Percentiles rank a stretch among this genome's conserved stretches.
Conservation (phyloP, 768 basidiomycete species). For the Hysterangium stoloniferum region DNA sequence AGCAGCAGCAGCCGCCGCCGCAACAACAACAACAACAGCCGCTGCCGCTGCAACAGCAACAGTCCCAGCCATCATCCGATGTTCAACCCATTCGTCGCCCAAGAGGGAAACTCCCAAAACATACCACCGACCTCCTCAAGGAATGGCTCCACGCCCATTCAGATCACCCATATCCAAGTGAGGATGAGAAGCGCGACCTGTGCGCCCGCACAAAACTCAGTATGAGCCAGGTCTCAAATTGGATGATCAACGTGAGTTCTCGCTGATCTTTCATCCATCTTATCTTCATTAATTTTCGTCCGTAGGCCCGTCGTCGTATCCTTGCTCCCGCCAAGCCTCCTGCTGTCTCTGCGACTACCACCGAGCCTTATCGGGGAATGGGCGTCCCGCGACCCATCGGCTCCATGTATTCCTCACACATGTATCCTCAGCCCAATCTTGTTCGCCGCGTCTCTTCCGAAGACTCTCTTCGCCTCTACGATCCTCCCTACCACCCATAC, state of each 20-base stretch:
- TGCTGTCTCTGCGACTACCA: conserved; percentile 65
- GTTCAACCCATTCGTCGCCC: conserved; percentile 60
- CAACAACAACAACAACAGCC: conserved; percentile 43
- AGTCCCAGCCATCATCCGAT: background rate
- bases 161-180: conserved; percentile 83
- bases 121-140: conserved; percentile 84
- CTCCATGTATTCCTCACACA: conserved; percentile 25
- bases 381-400: background rate
- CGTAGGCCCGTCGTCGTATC: conserved; percentile 72
- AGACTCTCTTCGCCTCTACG: conserved; percentile 67
- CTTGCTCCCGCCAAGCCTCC: conserved; percentile 76
- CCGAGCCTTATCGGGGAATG: conserved; percentile 48
- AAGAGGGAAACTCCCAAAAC: conserved; percentile 82
- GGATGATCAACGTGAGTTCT: conserved; percentile 78
- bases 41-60: conserved; percentile 41
- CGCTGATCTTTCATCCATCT: conserved; percentile 14
- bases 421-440: conserved; percentile 27
- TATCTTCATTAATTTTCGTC: too few relatives aligned
- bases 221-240: conserved; percentile 87
- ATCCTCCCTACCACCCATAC: conserved; percentile 31
- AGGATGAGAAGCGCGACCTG: conserved; percentile 86
- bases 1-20: conserved; percentile 22
- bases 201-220: conserved; percentile 80
- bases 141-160: conserved; percentile 84
- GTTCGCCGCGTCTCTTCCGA: conserved; percentile 56